Evolutionary conservation across 2,329 filamentous ascomycete species (phyloP), one percentile per base, ranked within the genome.

Genomic region (Penicillium sp.): DNA sequence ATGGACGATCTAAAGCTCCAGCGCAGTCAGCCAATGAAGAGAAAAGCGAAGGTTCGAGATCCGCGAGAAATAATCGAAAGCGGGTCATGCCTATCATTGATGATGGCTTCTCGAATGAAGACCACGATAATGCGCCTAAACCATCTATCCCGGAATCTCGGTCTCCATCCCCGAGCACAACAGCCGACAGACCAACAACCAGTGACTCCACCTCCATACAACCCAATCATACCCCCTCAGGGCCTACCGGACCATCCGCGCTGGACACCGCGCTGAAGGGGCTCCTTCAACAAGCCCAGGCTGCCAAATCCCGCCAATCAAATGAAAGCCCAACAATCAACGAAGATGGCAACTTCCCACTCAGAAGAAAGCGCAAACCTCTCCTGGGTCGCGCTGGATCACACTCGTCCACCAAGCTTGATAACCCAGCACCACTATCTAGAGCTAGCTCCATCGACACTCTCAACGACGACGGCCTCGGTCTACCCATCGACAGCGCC

Each of bases 371-470:
- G 52, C 64, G 64, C 45, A 67, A 70, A 59, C 72, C 73, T 11
- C 72, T 79, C 24, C 64, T 79, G 11, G 77, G 77, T 31, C 70
- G 77, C 50, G 77, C 76, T 13, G 66, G 73, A 44, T 79, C 77
- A 7, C 71, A 74, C 49, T 66, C 72, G 19, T 78, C 76, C 37
- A 52, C 59, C 13, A 65, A 67, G 24, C 64, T 58, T 8, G 67
- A 70, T 7, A 61, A 39, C 31, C 52, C 59, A 22, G 56, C 62
- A 4, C 56, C 63, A 21, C 63, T 70, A 43, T 79, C 78, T 5
- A 76, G 79, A 35, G 79, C 79, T 27, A 79, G 77, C 65, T 80
- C 78, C n/a, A 75, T 81, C 54, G 79, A 80, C 57, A 80, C 78
- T 24, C 68, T 80, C 10, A 80, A 81, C 58, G 72, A 77, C 57